Evolutionary conservation across 257 asterid genomes (phyloP), one percentile per base, ranked within the genome.

Genomic region (Marsdenia floribunda): DNA sequence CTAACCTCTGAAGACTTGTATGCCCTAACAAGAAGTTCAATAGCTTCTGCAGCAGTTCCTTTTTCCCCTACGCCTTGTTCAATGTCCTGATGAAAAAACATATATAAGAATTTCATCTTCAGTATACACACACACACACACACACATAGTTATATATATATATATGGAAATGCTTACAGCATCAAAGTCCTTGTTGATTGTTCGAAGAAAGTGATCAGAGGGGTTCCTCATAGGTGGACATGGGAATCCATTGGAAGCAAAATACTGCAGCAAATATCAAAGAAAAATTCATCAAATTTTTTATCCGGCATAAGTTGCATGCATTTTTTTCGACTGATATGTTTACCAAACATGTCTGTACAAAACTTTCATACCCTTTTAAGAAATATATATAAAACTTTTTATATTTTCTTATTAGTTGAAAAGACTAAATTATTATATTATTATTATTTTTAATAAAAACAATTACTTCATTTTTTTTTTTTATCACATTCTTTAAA

Each of bases 131-230:
- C 7, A 40, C 7, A 40, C 7, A 40, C 7, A 40, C 7, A 40
- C 7, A 5, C n/a, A n/a, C n/a, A n/a, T n/a, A n/a, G n/a, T n/a
- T n/a, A n/a, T n/a, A n/a, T 40, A 6, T 40, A 5, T 40, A 6
- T 40, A 5, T 40, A 47, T 47, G 14, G 22, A 55, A 55, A 21
- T 21, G 54, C 84, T 75, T 80, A 87, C 89, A 80, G 42, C 61
- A 73, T 89, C 92, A 70, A 89, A 89, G 73, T 89, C 90, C 78
- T 81, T 79, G 82, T 89, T 89, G 49, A 89, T 84, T n/a, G 88
- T 87, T 50, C 83, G 78, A 33, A 89, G 90, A 77, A 72, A 89
- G 78, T 89, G 95, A 71, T 89, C 92, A 9, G 95, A 80, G 21
- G 90, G 92, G 54, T 85, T 89, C 83, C 87, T 83, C 87, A 87